A percentile compares a stretch with the other conserved stretches of the same genome.
Conservation (phyloP, 169 alveolate species). For the Cryptosporidium andersoni region DNA sequence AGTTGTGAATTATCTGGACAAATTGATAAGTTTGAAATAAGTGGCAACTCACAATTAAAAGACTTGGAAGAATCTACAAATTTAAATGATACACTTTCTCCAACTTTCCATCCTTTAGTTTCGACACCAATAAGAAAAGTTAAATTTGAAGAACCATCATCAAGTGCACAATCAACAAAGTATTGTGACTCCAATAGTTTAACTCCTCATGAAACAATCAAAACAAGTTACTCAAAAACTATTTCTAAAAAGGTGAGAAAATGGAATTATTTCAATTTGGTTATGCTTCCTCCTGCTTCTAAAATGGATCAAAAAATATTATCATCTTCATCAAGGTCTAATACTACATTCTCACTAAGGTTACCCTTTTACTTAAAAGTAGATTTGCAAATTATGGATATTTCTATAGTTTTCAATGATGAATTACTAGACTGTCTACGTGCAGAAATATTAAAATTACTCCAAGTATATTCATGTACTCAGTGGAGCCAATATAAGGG, state of each 20-base stretch:
- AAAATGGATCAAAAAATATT: neutral
- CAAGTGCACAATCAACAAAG: neutral
- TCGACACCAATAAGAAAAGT: slow-evolving; percentile 1
- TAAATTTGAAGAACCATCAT: slow-evolving; percentile 17
- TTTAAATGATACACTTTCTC: no score
- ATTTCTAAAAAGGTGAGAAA: slow-evolving; percentile 20
- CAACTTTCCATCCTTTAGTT: no score
- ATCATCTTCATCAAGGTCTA: neutral
- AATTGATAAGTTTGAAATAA: no score
- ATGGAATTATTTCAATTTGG: slow-evolving; percentile 64
- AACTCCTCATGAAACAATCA: neutral
- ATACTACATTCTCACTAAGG: slow-evolving; percentile 25
- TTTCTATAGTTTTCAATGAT: slow-evolving; percentile 25
- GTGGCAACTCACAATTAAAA: no score
- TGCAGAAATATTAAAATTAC: slow-evolving; percentile 38
- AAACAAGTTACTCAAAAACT: neutral
- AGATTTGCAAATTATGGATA: slow-evolving; percentile 17
- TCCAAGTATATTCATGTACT: slow-evolving; percentile 45
- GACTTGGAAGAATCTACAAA: no score
- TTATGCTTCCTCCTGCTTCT: slow-evolving; percentile 39
- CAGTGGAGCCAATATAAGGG: slow-evolving; percentile 69
- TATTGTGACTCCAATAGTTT: neutral
- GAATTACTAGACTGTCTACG: slow-evolving; percentile 52
- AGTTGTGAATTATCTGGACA: no score
- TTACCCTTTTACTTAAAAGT: slow-evolving; percentile 55